Evolutionary conservation across 352 stramenopile genomes (phyloP).

Genomic region (Globisporangium lucens): DNA sequence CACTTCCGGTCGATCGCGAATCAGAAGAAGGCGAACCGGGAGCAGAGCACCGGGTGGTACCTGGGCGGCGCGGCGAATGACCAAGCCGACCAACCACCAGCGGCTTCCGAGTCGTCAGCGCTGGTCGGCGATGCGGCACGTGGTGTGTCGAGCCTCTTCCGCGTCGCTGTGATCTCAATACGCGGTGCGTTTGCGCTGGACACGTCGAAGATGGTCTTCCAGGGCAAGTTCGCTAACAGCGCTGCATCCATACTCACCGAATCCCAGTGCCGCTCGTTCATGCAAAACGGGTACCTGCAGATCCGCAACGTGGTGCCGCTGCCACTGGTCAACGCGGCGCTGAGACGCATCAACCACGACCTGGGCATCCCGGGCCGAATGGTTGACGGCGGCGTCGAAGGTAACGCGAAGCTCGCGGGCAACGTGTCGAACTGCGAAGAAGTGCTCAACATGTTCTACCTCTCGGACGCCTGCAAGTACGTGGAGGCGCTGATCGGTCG

Average conservation of each 20-base stretch:
- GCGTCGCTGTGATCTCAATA: constrained; percentile 38
- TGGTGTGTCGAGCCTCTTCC: constrained; percentile 46
- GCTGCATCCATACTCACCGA: constrained; percentile 38
- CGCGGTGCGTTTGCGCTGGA: constrained; percentile 52
- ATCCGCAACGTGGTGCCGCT: constrained; percentile 60
- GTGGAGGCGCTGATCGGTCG: constrained; percentile 58
- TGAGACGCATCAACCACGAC: constrained; percentile 76
- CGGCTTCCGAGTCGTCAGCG: constrained; percentile 11
- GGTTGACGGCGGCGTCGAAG: constrained; percentile 74
- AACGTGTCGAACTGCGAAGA: constrained; percentile 69
- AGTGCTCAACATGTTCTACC: constrained; percentile 56
- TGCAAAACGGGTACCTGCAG: constrained; percentile 70
- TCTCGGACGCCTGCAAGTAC: constrained; percentile 48
- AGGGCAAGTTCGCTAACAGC: constrained; percentile 14
- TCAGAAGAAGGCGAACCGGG: constrained; percentile 66
- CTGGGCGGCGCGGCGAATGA: constrained; percentile 24
- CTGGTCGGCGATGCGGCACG: constrained; percentile 55
- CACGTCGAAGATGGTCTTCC: constrained; percentile 27
- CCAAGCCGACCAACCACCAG: background rate
- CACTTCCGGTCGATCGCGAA: constrained; percentile 58
- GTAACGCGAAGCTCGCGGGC: constrained; percentile 58
- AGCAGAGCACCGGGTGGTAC: constrained; percentile 49
- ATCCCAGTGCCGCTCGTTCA: constrained; percentile 64
- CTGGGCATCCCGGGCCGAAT: constrained; percentile 63
- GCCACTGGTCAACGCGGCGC: constrained; percentile 44